Percentiles rank a stretch among this genome's conserved stretches.
These are phyloP conservation scores for Heliocybe sulcata DNA, from an alignment of 1,284 basidiomycete species.

Conservation along the genomic window DNA sequence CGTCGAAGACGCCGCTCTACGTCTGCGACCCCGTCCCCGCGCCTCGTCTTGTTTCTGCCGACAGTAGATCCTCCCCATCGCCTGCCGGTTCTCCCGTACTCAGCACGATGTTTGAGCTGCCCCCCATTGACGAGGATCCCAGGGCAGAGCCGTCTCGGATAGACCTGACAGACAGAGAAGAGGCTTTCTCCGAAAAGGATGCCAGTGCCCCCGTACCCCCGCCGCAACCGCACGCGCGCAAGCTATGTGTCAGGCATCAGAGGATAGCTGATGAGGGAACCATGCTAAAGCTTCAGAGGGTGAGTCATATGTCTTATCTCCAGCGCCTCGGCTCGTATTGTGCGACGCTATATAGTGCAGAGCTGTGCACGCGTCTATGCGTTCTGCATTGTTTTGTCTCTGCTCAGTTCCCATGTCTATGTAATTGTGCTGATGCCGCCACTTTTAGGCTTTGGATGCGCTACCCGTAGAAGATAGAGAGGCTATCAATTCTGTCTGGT, in stretches of 20 bases:
- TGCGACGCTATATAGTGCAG: not conserved
- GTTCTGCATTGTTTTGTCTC: not conserved
- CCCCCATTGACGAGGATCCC: constrained; percentile 14
- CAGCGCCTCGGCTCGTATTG: not conserved
- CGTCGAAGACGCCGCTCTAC: constrained; percentile 24
- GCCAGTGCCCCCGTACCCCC: constrained; percentile 10
- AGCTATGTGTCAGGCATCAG: constrained; percentile 88
- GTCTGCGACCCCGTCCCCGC: constrained; percentile 71
- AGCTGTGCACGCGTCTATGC: constrained; percentile 2
- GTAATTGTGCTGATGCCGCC: not conserved
- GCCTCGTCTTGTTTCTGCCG: constrained; percentile 36
- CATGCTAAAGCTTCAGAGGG: constrained; percentile 89
- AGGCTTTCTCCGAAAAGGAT: constrained; percentile 3
- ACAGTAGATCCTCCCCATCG: constrained; percentile 17
- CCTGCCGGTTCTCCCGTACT: constrained; percentile 18
- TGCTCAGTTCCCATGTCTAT: constrained; percentile 3
- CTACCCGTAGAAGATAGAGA: constrained; percentile 87
- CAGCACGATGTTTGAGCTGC: constrained; percentile 24
- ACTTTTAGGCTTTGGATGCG: constrained; percentile 78
- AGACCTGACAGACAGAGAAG: constrained; percentile 4
- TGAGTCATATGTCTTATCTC: constrained; percentile 28
- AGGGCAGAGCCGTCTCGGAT: not conserved
- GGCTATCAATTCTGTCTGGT: constrained; percentile 92
- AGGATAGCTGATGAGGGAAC: constrained; percentile 97
- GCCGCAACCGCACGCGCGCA: constrained; percentile 45